Percentiles rank a stretch among this genome's conserved stretches.
phyloP scores from a whole-genome alignment of 2,329 filamentous ascomycete genomes.

The Ceratocystis harringtonii region DNA sequence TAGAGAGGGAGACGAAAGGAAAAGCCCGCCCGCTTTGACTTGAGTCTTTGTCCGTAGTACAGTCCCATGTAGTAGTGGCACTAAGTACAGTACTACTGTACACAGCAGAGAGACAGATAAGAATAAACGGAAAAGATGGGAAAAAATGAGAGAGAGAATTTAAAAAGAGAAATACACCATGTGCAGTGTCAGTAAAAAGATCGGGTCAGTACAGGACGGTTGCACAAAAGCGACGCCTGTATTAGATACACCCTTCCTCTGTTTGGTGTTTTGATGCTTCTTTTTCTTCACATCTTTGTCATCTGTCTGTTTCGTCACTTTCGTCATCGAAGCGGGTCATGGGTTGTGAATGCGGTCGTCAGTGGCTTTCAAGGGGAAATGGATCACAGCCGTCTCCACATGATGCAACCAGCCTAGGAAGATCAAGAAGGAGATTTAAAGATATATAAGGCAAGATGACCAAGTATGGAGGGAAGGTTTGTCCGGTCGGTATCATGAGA shows the following conservation, averaged over 20 bases:
- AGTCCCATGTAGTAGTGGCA: slow-evolving; percentile 1
- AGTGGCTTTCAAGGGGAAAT: neutral
- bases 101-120: neutral
- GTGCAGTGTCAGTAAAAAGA: neutral
- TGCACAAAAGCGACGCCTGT: neutral
- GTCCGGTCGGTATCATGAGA: neutral
- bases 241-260: neutral
- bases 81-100: neutral
- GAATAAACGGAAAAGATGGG: neutral
- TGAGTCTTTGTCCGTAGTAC: neutral
- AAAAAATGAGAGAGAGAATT: neutral
- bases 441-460: neutral
- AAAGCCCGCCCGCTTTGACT: neutral
- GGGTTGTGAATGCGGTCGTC: neutral
- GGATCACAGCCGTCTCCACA: neutral
- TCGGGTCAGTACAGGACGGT: neutral
- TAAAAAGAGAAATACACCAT: no score
- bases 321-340: neutral
- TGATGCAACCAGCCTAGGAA: neutral
- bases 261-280: neutral
- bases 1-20: neutral
- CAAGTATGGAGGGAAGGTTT: neutral
- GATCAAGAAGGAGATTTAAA: neutral
- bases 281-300: neutral
- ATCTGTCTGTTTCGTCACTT: neutral